Evolutionary conservation across 1,139 yeast genomes (phyloP).

Genomic region (Debaryomyces subglobosus): DNA sequence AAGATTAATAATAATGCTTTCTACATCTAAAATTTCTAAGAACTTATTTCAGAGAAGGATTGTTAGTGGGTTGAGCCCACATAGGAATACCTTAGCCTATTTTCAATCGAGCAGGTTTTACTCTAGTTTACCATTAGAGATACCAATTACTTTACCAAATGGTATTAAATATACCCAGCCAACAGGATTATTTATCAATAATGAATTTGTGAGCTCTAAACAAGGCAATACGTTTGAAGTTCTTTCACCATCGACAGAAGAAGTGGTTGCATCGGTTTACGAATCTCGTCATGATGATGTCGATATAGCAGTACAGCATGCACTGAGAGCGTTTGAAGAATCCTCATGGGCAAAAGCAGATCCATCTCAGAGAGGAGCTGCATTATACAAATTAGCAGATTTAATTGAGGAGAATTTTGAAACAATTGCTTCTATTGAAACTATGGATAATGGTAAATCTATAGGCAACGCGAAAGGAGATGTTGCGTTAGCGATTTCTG

Average conservation of each 20-base stretch:
- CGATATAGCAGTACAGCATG: constrained; percentile 60
- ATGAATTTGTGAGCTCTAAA: constrained; percentile 56
- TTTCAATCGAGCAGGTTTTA: constrained; percentile 2
- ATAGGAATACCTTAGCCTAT: constrained; percentile 2
- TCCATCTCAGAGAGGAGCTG: constrained; percentile 48
- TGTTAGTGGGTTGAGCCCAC: not conserved
- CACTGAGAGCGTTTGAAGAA: constrained; percentile 53
- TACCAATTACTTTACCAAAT: constrained; percentile 45
- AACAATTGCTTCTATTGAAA: constrained; percentile 58
- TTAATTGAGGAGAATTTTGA: constrained; percentile 54
- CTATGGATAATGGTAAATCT: constrained; percentile 72
- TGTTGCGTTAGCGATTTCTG: constrained; percentile 51
- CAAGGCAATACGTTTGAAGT: constrained; percentile 56
- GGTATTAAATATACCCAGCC: constrained; percentile 49
- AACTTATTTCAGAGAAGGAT: not conserved
- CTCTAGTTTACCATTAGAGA: constrained; percentile 30
- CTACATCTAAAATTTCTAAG: not conserved
- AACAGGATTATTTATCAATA: constrained; percentile 75
- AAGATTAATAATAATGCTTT: not conserved
- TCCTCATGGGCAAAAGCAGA: constrained; percentile 33
- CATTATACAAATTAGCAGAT: constrained; percentile 57
- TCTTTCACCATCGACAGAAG: constrained; percentile 60
- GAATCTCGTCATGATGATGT: constrained; percentile 62
- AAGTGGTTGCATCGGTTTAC: constrained; percentile 53
- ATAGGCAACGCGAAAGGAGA: constrained; percentile 46